Evolutionary conservation across 306 rosid species (phyloP).

Genomic region (Herpetospermum pedunculosum): DNA sequence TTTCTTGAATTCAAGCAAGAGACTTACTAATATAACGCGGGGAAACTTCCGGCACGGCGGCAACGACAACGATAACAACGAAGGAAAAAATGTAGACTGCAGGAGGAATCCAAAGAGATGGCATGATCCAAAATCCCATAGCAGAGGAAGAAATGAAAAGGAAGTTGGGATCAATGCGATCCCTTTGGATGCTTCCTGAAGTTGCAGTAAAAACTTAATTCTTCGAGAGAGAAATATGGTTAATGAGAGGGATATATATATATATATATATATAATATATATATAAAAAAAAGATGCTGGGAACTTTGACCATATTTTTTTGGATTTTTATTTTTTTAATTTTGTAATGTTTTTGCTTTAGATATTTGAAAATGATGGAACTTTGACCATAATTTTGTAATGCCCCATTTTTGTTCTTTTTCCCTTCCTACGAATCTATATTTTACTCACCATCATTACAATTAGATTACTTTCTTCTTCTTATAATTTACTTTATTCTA

Average conservation of each 20-base stretch:
- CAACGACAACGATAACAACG: too few species aligned
- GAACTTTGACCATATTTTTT: neutral
- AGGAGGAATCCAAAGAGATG: slow-evolving; percentile 27
- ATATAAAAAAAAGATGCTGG: neutral
- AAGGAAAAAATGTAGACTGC: neutral
- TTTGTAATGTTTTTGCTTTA: neutral
- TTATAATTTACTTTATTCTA: neutral
- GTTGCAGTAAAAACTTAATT: slow-evolving; percentile 11
- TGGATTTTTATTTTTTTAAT: neutral
- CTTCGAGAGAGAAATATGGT: neutral
- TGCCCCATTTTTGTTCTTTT: slow-evolving; percentile 1
- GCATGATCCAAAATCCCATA: slow-evolving; percentile 34
- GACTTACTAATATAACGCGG: neutral
- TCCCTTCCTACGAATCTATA: neutral
- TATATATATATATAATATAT: neutral
- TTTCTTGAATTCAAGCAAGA: too few species aligned
- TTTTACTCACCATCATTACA: neutral
- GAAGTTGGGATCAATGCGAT: slow-evolving; percentile 28
- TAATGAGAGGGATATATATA: neutral
- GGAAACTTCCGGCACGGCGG: neutral
- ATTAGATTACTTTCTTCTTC: neutral
- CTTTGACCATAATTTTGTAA: too few species aligned
- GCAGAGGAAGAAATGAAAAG: neutral
- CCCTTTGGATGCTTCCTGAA: slow-evolving; percentile 30
- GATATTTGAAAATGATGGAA: neutral